Percentiles rank a stretch among this genome's conserved stretches.
Evolutionary conservation across 176 grass and related monocot species (phyloP).

Genomic region (Phyllostachys edulis): DNA sequence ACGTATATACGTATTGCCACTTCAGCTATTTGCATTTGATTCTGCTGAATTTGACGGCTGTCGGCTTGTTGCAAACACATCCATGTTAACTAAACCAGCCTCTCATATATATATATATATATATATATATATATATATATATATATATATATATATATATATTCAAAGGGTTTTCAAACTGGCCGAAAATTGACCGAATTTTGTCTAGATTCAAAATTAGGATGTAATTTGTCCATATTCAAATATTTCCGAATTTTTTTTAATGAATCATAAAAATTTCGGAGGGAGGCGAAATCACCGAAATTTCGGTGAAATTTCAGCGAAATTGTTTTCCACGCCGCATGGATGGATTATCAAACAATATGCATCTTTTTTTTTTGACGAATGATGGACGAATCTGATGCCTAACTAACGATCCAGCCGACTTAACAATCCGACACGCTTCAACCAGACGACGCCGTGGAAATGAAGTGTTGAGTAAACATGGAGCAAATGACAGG

Average conservation of each 20-base stretch:
- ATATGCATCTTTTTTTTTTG: not conserved
- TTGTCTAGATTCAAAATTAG: too few species aligned
- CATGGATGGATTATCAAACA: not conserved
- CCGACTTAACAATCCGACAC: not conserved
- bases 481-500: not conserved
- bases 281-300: too few species aligned
- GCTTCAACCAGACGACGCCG: not conserved
- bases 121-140: too few species aligned
- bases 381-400: not conserved
- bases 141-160: too few species aligned
- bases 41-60: slow-evolving; percentile 5
- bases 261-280: too few species aligned
- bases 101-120: not conserved
- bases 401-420: not conserved
- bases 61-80: not conserved
- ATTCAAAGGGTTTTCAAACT: too few species aligned
- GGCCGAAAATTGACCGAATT: too few species aligned
- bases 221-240: too few species aligned
- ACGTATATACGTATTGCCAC: not conserved
- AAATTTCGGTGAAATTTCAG: too few species aligned
- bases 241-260: too few species aligned
- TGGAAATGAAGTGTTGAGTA: not conserved
- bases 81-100: not conserved
- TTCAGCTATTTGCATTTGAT: not conserved
- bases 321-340: too few species aligned